Conservation (phyloP, 345 rosid genomes). For the Aquilaria sinensis region DNA sequence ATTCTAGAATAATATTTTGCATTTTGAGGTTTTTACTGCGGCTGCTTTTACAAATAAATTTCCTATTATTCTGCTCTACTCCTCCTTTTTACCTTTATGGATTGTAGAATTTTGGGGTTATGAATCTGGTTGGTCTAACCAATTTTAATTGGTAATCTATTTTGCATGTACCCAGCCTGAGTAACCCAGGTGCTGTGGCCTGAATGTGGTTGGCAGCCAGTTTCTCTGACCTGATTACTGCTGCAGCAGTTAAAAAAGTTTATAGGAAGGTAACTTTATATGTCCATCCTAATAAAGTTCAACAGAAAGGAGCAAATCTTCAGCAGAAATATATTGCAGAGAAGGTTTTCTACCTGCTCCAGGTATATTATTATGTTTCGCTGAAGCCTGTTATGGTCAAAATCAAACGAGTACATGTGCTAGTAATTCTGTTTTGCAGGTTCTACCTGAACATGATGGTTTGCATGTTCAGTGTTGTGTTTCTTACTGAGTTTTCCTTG, state of each 20-base stretch:
- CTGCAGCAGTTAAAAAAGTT: slow-evolving; percentile 77
- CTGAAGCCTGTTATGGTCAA: neutral
- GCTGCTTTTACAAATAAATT: no score
- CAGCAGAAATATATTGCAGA: slow-evolving; percentile 88
- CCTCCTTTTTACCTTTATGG: neutral
- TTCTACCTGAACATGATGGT: no score
- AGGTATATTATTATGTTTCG: slow-evolving; percentile 37
- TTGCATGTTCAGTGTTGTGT: no score
- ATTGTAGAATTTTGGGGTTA: no score
- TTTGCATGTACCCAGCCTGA: neutral
- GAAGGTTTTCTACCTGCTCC: slow-evolving; percentile 92
- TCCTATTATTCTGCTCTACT: neutral
- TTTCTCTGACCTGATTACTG: slow-evolving; percentile 85
- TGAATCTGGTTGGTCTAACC: no score
- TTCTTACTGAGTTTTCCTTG: no score
- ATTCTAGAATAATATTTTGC: no score
- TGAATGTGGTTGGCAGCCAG: slow-evolving; percentile 83
- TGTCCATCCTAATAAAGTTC: slow-evolving; percentile 99
- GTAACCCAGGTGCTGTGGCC: slow-evolving; percentile 78
- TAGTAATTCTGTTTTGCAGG: no score
- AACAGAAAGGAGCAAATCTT: slow-evolving; percentile 89
- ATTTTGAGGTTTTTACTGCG: no score
- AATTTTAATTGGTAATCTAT: neutral
- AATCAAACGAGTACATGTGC: no score
- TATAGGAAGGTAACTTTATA: slow-evolving; percentile 75